A percentile compares a stretch with the other conserved stretches of the same genome.
These are phyloP conservation scores for Chiua sp. DNA, from an alignment of 1,284 basidiomycete species.

Conservation along the genomic window DNA sequence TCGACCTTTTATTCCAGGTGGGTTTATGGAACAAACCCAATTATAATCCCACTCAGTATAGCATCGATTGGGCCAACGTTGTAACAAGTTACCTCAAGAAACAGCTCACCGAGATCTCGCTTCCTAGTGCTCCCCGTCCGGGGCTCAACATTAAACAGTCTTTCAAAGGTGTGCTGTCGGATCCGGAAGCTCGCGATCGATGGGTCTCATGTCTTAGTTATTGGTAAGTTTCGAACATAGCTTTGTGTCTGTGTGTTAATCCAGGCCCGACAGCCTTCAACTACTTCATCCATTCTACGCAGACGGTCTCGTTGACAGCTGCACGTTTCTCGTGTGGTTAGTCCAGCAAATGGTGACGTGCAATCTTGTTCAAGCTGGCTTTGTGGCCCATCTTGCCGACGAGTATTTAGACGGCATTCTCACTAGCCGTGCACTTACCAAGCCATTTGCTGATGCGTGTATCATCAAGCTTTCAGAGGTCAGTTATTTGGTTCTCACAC, in stretches of 20 bases:
- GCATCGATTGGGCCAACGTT: constrained; percentile 78
- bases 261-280: constrained; percentile 55
- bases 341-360: constrained; percentile 60
- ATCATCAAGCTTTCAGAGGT: too few relatives aligned
- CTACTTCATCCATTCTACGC: constrained; percentile 68
- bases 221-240: too few relatives aligned
- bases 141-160: constrained; percentile 81
- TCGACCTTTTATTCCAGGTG: too few relatives aligned
- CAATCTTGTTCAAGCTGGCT: constrained; percentile 87
- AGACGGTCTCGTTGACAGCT: constrained; percentile 83
- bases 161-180: constrained; percentile 77
- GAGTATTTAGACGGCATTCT: constrained; percentile 81
- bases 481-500: too few relatives aligned
- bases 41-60: too few relatives aligned
- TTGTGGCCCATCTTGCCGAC: constrained; percentile 78
- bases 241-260: constrained; percentile 9
- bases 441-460: constrained; percentile 38
- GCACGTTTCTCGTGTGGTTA: constrained; percentile 84
- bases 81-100: constrained; percentile 91
- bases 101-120: constrained; percentile 83
- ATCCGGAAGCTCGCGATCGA: constrained; percentile 69
- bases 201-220: too few relatives aligned
- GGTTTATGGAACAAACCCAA: too few relatives aligned
- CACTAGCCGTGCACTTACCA: constrained; percentile 65
- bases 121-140: constrained; percentile 71